These are phyloP conservation scores for Rosellinia necatrix DNA, from an alignment of 2,329 filamentous ascomycete genomes.

Conservation along the genomic window DNA sequence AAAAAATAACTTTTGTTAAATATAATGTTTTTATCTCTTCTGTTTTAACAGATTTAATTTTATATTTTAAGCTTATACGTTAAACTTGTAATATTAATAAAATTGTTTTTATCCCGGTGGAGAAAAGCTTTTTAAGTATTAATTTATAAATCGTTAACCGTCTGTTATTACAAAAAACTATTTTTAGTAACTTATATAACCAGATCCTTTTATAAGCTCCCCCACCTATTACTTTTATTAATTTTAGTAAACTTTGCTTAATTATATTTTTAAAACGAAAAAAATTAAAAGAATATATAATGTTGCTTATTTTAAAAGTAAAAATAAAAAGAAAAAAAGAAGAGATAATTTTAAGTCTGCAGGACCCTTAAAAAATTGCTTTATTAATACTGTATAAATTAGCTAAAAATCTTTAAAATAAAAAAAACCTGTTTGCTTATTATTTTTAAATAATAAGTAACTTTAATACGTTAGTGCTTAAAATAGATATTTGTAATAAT, in stretches of 20 bases:
- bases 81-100: neutral
- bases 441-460: neutral
- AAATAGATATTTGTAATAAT: no score
- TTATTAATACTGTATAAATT: no score
- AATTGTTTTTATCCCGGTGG: neutral
- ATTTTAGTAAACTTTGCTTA: no score
- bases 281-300: neutral
- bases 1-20: neutral
- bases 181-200: neutral
- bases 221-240: neutral
- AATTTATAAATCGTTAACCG: neutral
- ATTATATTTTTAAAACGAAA: no score
- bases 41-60: neutral
- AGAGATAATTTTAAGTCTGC: no score
- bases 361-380: no score
- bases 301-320: no score
- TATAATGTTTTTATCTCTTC: neutral
- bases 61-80: neutral
- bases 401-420: no score
- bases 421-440: no score
- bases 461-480: no score
- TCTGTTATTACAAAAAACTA: neutral
- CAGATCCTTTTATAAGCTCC: neutral
- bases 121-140: neutral
- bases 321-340: no score